Percentiles rank a stretch among this genome's conserved stretches.
Conservation (phyloP, 2,329 filamentous ascomycete genomes). For the Aspergillus caelatus region DNA sequence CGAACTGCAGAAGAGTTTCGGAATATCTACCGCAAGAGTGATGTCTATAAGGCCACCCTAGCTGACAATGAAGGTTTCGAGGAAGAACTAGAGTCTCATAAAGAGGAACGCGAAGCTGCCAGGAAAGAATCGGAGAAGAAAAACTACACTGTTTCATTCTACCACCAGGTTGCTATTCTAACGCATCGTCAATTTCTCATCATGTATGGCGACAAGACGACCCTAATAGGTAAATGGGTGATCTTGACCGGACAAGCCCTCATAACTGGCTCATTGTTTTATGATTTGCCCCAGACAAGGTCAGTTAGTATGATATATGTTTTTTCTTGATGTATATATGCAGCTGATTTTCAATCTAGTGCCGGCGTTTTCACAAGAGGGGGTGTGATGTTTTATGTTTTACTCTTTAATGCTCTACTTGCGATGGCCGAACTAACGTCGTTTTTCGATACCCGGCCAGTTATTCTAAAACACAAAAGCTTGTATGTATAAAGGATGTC, state of each 20-base stretch:
- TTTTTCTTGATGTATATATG: not conserved
- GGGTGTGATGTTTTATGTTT: conserved; percentile 63
- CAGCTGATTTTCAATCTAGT: conserved; percentile 28
- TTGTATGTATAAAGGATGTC: conserved; percentile 46
- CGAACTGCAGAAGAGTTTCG: conserved; percentile 55
- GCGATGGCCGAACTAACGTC: conserved; percentile 64
- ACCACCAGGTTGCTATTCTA: conserved; percentile 54
- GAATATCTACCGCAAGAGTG: conserved; percentile 53
- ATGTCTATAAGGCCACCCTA: conserved; percentile 46
- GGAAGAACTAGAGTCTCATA: conserved; percentile 45
- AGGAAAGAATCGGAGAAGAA: conserved; percentile 48
- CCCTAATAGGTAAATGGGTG: conserved; percentile 55
- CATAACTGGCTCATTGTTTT: conserved; percentile 56
- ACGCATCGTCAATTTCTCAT: conserved; percentile 59
- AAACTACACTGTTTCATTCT: conserved; percentile 56
- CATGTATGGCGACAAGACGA: conserved; percentile 57
- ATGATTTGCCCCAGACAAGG: conserved; percentile 55
- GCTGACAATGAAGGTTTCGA: conserved; percentile 60
- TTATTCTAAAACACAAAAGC: conserved; percentile 70
- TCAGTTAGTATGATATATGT: conserved; percentile 11
- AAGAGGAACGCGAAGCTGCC: conserved; percentile 43
- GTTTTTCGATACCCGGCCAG: conserved; percentile 64
- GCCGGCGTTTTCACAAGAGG: conserved; percentile 62
- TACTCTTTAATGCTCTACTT: conserved; percentile 65
- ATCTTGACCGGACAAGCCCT: conserved; percentile 50